phyloP scores from a whole-genome alignment of 805 yeast species.

The Kodamaea fukazawae region DNA sequence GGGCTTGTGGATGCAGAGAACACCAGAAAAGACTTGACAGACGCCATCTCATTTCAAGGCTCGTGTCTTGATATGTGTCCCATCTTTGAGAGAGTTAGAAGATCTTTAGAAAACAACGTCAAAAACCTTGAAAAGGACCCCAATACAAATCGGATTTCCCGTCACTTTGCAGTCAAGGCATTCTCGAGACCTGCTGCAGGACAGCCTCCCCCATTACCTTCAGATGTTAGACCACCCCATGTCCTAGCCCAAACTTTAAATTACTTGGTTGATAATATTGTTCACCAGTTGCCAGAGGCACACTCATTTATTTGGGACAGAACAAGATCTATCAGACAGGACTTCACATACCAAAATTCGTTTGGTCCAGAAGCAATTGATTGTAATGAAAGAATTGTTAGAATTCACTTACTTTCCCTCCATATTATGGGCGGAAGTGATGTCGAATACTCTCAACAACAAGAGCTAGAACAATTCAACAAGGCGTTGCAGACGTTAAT shows the following conservation, averaged over 20 bases:
- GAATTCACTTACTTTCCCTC: conserved; percentile 78
- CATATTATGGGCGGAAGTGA: conserved; percentile 79
- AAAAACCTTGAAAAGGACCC: conserved; percentile 73
- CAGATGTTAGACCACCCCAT: conserved; percentile 94
- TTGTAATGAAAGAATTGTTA: conserved; percentile 86
- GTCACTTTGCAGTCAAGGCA: conserved; percentile 73
- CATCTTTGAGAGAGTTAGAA: conserved; percentile 80
- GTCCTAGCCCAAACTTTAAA: conserved; percentile 64
- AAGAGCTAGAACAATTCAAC: conserved; percentile 90
- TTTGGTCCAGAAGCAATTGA: conserved; percentile 91
- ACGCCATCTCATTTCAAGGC: conserved; percentile 86
- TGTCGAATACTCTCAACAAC: conserved; percentile 84
- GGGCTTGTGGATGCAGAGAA: conserved; percentile 89
- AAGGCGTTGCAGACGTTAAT: conserved; percentile 85
- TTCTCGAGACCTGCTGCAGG: conserved; percentile 98
- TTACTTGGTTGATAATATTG: conserved; percentile 62
- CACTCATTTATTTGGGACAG: conserved; percentile 97
- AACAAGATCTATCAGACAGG: conserved; percentile 94
- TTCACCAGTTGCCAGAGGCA: conserved; percentile 71
- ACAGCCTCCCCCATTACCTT: conserved; percentile 95
- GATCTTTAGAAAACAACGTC: conserved; percentile 85
- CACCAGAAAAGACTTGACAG: conserved; percentile 73
- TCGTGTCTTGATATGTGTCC: conserved; percentile 96
- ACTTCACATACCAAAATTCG: conserved; percentile 91
- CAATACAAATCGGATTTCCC: conserved; percentile 49